phyloP scores from a whole-genome alignment of 805 yeast species.

The Nakazawaea anatomiae region DNA sequence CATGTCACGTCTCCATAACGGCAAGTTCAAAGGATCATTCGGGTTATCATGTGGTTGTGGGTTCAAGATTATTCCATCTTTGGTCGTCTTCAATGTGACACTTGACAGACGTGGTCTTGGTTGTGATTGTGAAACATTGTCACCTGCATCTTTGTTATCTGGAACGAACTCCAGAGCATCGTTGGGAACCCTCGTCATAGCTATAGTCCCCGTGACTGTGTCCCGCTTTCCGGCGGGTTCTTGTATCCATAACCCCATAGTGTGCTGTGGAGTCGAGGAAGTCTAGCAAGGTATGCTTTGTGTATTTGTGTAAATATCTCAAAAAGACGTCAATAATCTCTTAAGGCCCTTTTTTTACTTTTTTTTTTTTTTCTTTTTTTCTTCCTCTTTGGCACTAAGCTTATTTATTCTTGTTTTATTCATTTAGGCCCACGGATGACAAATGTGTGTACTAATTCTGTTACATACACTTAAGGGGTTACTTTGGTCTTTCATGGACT shows the following conservation, averaged over 20 bases:
- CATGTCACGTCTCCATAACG: conserved; percentile 49
- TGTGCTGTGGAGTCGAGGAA: neutral
- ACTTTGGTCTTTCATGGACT: too few species aligned
- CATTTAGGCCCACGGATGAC: too few species aligned
- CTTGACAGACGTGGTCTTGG: neutral
- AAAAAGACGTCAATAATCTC: too few species aligned
- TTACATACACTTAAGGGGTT: too few species aligned
- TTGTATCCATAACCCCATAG: neutral
- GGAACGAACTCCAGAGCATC: neutral
- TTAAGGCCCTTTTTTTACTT: too few species aligned
- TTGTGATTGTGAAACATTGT: too few species aligned
- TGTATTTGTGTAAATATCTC: neutral
- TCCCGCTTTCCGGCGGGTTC: neutral
- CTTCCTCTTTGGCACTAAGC: neutral
- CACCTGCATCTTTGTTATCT: neutral
- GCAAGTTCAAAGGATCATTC: conserved; percentile 66
- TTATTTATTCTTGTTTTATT: neutral
- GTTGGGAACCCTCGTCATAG: neutral
- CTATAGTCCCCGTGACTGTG: neutral
- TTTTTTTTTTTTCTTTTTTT: neutral
- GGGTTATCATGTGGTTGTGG: conserved; percentile 63
- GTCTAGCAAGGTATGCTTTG: too few species aligned
- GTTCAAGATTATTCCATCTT: conserved; percentile 42
- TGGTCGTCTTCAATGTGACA: conserved; percentile 36
- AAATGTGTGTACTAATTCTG: neutral